phyloP scores from a whole-genome alignment of 495 filamentous ascomycete genomes.

The Hypoxylon intermedium region DNA sequence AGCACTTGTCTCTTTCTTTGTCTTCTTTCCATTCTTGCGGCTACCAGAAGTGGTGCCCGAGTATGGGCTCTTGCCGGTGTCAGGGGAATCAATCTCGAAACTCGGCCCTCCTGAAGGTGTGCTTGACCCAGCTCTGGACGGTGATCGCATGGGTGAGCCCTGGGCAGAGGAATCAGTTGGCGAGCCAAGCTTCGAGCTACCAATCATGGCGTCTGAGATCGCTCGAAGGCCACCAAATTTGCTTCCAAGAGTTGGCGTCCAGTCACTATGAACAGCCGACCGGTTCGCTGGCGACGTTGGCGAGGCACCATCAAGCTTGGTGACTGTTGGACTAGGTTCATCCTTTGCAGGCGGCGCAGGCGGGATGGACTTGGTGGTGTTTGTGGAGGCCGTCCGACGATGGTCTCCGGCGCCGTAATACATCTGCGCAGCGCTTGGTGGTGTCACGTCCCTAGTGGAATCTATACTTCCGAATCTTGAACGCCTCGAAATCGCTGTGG shows the following conservation, averaged over 20 bases:
- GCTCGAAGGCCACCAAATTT: conserved; percentile 72
- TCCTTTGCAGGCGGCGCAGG: conserved; percentile 59
- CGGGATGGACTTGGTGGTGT: conserved; percentile 55
- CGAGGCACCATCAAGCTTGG: conserved; percentile 67
- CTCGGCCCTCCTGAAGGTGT: conserved; percentile 83
- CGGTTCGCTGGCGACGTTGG: conserved; percentile 58
- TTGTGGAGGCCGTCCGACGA: conserved; percentile 58
- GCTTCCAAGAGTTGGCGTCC: conserved; percentile 60
- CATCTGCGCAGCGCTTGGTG: conserved; percentile 59
- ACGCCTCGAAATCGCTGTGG: conserved; percentile 69
- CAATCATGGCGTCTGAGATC: conserved; percentile 79
- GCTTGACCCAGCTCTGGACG: conserved; percentile 80
- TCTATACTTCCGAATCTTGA: conserved; percentile 80
- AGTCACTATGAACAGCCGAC: conserved; percentile 59
- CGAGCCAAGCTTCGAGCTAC: conserved; percentile 57
- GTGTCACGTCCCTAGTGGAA: conserved; percentile 52
- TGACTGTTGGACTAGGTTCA: conserved; percentile 63
- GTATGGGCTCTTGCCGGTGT: conserved; percentile 64
- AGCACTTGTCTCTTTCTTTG: conserved; percentile 93
- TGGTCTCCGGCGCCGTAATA: conserved; percentile 65
- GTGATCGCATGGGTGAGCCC: conserved; percentile 70
- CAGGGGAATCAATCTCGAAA: conserved; percentile 78
- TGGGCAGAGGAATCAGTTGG: conserved; percentile 65
- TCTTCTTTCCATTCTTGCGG: conserved; percentile 65
- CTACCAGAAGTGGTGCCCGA: conserved; percentile 53